phyloP scores from a whole-genome alignment of 495 filamentous ascomycete species.

The Aspergillus wentii region DNA sequence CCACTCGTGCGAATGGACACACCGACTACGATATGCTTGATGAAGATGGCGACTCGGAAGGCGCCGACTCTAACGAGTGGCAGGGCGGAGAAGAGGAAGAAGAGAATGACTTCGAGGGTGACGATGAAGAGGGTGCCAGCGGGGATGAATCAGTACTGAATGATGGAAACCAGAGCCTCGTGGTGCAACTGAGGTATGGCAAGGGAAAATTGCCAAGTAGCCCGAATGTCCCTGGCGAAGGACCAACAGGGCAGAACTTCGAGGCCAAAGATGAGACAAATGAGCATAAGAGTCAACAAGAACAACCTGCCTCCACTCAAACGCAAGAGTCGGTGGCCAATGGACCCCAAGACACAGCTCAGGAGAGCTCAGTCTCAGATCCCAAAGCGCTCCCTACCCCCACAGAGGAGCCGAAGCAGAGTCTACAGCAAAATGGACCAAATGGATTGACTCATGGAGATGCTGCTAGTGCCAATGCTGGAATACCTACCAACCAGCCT shows the following conservation, averaged over 20 bases:
- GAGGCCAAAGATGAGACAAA: slow-evolving; percentile 1
- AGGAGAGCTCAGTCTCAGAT: not conserved
- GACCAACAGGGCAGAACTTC: slow-evolving; percentile 8
- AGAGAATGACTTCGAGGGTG: slow-evolving; percentile 60
- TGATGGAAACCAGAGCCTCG: slow-evolving; percentile 51
- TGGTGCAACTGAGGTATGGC: slow-evolving; percentile 60
- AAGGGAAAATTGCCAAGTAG: slow-evolving; percentile 24
- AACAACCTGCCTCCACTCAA: slow-evolving; percentile 1
- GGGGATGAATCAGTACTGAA: slow-evolving; percentile 54
- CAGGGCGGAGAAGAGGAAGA: slow-evolving; percentile 68
- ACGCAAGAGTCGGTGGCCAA: not conserved
- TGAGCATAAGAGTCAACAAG: not conserved
- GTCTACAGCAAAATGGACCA: not conserved
- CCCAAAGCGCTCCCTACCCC: not conserved
- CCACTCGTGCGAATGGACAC: slow-evolving; percentile 35
- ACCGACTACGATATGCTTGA: slow-evolving; percentile 49
- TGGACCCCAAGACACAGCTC: not conserved
- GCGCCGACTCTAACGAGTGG: slow-evolving; percentile 55
- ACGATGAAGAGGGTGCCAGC: slow-evolving; percentile 57
- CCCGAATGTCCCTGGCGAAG: slow-evolving; percentile 12
- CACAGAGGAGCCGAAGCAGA: too few relatives aligned
- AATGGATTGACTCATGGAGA: not conserved
- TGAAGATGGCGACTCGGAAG: slow-evolving; percentile 63
- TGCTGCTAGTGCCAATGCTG: not conserved
- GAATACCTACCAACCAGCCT: not conserved